These are phyloP conservation scores for Coniochaeta hoffmannii DNA, from an alignment of 2,329 filamentous ascomycete species.

Conservation along the genomic window DNA sequence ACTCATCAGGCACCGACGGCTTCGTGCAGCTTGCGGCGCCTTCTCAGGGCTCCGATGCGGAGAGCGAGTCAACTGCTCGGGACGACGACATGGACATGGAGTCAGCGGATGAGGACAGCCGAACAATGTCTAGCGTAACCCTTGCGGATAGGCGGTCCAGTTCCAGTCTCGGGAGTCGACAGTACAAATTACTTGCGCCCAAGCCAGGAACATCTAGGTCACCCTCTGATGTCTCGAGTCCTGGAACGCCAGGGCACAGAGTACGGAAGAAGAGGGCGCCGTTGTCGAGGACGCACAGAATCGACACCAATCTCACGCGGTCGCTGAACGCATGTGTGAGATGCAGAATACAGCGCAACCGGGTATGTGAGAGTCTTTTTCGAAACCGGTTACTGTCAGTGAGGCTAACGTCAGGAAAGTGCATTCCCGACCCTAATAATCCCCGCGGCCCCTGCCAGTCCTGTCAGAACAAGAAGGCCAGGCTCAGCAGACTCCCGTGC, in stretches of 20 bases:
- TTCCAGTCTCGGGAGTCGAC: background rate
- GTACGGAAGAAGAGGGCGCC: slow-evolving; percentile 15
- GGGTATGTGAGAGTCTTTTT: slow-evolving; percentile 8
- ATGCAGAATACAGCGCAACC: slow-evolving; percentile 17
- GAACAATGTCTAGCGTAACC: background rate
- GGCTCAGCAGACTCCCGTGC: slow-evolving; percentile 17
- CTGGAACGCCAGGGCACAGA: slow-evolving; percentile 7
- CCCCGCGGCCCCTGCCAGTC: slow-evolving; percentile 16
- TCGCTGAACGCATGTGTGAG: slow-evolving; percentile 16
- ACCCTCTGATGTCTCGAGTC: background rate
- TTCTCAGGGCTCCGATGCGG: background rate
- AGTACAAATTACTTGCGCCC: slow-evolving; percentile 13
- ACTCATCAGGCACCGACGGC: slow-evolving; percentile 1
- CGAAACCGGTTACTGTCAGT: background rate
- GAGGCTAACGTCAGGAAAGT: slow-evolving; percentile 7
- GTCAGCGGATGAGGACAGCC: background rate
- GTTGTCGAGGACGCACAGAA: slow-evolving; percentile 12
- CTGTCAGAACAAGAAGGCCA: slow-evolving; percentile 14
- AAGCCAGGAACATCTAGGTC: slow-evolving; percentile 5
- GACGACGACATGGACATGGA: background rate
- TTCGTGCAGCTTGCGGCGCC: background rate
- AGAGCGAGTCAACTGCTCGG: background rate
- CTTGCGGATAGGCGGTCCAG: background rate
- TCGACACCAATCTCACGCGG: slow-evolving; percentile 16
- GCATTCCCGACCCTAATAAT: slow-evolving; percentile 17